phyloP scores from a whole-genome alignment of 2,329 filamentous ascomycete species.

The Lasiodiplodia theobromae region DNA sequence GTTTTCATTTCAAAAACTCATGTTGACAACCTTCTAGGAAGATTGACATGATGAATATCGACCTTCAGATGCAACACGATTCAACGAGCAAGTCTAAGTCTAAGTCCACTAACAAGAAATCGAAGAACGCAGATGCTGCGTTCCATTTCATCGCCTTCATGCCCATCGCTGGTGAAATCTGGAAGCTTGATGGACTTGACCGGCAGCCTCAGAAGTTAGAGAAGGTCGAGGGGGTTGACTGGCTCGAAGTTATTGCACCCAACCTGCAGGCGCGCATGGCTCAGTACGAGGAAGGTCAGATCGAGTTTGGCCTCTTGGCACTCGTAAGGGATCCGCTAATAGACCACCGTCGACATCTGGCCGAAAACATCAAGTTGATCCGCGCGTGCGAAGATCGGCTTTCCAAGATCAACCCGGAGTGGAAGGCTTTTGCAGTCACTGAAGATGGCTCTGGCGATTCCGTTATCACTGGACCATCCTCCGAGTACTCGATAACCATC shows the following conservation, averaged over 20 bases:
- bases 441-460: constrained; percentile 36
- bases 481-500: constrained; percentile 37
- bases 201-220: constrained; percentile 60
- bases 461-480: constrained; percentile 32
- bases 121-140: constrained; percentile 61
- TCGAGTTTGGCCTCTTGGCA: constrained; percentile 80
- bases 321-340: constrained; percentile 72
- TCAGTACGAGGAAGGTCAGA: constrained; percentile 61
- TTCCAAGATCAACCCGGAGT: constrained; percentile 49
- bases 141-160: constrained; percentile 94
- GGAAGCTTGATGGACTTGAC: constrained; percentile 89
- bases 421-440: constrained; percentile 46
- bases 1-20: not conserved
- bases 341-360: constrained; percentile 53
- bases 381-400: constrained; percentile 51
- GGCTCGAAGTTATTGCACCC: constrained; percentile 70
- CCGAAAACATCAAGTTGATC: constrained; percentile 55
- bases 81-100: constrained; percentile 35
- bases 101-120: constrained; percentile 3
- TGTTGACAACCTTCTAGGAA: constrained; percentile 58
- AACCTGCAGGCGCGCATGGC: constrained; percentile 73
- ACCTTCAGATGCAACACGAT: constrained; percentile 65
- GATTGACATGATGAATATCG: constrained; percentile 74
- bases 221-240: constrained; percentile 60
- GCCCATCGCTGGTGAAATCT: constrained; percentile 74